Conservation (phyloP, 148 eudicot species). For the Chenopodium formosanum region DNA sequence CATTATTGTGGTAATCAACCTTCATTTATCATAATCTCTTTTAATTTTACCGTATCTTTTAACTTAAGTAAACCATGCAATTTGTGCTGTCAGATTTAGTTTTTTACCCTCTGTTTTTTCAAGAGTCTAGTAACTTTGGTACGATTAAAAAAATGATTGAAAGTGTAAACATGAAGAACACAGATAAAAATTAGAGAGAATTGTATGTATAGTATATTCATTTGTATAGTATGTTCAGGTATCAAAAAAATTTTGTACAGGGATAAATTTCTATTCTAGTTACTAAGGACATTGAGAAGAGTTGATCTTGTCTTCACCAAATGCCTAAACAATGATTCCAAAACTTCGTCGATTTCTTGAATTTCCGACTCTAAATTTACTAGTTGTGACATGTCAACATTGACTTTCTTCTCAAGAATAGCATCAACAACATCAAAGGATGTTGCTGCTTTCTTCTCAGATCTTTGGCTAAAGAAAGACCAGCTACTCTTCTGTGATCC, state of each 20-base stretch:
- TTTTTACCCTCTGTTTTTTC: neutral
- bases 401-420: conserved; percentile 11
- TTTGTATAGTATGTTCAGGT: neutral
- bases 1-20: neutral
- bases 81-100: neutral
- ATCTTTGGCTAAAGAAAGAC: neutral
- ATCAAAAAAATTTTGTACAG: neutral
- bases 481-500: conserved; percentile 16
- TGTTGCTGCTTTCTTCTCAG: neutral
- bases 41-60: no score
- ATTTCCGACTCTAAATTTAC: conserved; percentile 27
- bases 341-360: conserved; percentile 36
- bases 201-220: neutral
- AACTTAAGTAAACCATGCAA: neutral
- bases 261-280: conserved; percentile 23
- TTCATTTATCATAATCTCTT: no score
- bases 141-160: neutral
- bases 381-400: conserved; percentile 8
- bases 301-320: conserved; percentile 46
- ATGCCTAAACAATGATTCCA: conserved; percentile 42
- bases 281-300: conserved; percentile 48
- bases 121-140: neutral
- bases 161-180: neutral
- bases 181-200: neutral
- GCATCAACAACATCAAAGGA: conserved; percentile 22